Evolutionary conservation across 345 rosid species (phyloP), one percentile per base, ranked within the genome.

Genomic region (Aquilaria sinensis): DNA sequence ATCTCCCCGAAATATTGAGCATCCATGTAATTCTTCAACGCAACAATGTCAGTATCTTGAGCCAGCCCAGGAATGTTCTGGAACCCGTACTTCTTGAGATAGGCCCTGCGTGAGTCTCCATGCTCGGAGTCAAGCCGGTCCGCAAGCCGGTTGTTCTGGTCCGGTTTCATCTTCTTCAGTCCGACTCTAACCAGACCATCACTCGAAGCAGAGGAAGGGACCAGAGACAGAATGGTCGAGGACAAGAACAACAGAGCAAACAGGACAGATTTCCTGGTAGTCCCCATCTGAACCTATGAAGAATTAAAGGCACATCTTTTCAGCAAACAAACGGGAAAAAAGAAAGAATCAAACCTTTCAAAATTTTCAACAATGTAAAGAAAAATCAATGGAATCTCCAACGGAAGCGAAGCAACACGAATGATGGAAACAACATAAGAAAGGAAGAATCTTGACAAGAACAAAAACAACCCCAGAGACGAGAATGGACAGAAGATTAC

Each of bases 1-100:
- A 94, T 85, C 78, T 94, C 97, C 65, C 99, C 99, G 53, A 80
- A 90, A 77, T 90, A 94, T 82, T 94, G 97, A 74, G 97, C 98
- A 78, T 88, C 92, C 71, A 86, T 57, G 75, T 82, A 87, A 64
- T 87, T 90, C 67, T 84, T 86, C 60, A 90, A 73, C 32, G 77
- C 63, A 11, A 88, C 86, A 62, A 85, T 74, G 60, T 90, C 97
- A 12, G 72, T 37, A 61, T 80, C 90, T 63, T 51, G 75, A 23
- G 62, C 53, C 47, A 63, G 79, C 50, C 78, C 79, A 55, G 67
- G 71, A 64, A 48, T 65, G 71, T 69, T 77, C 51, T 34, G 64
- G 12, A 74, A 51, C 43, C 47, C 47, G 57, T 72, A 78, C 68
- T 73, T 76, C 66, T 51, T 72, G 41, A 71, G 56, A 53, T 80